These are phyloP conservation scores for Gyromitra esculenta DNA, from an alignment of 2,329 filamentous ascomycete genomes.

Conservation along the genomic window DNA sequence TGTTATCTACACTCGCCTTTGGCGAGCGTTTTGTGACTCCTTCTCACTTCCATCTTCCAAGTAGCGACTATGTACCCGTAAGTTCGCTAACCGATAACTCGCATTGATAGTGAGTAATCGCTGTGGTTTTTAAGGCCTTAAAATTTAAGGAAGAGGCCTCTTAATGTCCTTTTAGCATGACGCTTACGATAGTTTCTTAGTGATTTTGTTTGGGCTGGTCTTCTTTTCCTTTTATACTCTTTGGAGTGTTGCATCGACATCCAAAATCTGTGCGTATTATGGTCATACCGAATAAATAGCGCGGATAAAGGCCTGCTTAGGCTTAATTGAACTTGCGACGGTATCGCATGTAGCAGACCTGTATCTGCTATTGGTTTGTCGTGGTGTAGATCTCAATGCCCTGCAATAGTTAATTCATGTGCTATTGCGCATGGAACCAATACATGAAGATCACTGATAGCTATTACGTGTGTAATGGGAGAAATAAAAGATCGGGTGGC, in stretches of 20 bases:
- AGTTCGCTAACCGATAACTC: constrained; percentile 1
- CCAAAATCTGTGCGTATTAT: not conserved
- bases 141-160: not conserved
- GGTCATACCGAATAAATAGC: not conserved
- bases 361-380: not conserved
- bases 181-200: not conserved
- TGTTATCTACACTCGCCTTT: not conserved
- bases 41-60: too few species aligned
- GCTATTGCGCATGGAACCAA: not conserved
- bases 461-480: not conserved
- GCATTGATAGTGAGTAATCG: constrained; percentile 35
- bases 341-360: not conserved
- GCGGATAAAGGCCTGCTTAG: not conserved
- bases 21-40: not conserved
- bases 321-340: not conserved
- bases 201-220: constrained; percentile 24
- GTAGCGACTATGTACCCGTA: not conserved
- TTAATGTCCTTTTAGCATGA: constrained; percentile 18
- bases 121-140: constrained; percentile 27
- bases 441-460: not conserved
- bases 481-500: not conserved
- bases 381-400: not conserved
- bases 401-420: not conserved
- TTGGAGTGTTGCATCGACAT: not conserved
- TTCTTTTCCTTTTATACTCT: constrained; percentile 3